Conservation (phyloP, 257 asterid genomes). For the Capsicum baccatum region DNA sequence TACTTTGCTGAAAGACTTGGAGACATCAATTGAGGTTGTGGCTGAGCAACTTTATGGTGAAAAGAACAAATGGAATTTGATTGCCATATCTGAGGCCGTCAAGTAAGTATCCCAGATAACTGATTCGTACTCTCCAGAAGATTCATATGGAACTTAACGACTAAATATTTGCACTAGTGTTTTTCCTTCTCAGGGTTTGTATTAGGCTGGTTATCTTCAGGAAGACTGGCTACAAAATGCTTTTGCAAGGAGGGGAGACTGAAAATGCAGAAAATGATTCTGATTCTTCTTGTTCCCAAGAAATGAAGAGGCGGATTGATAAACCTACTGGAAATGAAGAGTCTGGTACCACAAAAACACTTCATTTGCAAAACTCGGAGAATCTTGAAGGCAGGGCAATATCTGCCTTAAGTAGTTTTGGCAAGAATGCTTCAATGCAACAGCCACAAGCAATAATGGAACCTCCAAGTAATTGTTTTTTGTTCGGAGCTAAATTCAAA, state of each 20-base stretch:
- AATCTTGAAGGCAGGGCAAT: constrained; percentile 85
- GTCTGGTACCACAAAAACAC: constrained; percentile 37
- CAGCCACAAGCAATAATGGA: constrained; percentile 68
- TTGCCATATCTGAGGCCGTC: constrained; percentile 75
- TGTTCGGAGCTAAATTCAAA: neutral
- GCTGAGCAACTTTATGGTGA: constrained; percentile 84
- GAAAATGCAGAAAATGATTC: constrained; percentile 44
- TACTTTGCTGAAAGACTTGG: constrained; percentile 91
- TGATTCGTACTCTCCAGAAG: neutral
- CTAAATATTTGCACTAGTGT: neutral
- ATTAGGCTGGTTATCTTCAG: constrained; percentile 70
- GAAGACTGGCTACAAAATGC: constrained; percentile 82
- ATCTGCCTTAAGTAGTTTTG: constrained; percentile 84
- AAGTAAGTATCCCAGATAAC: constrained; percentile 52
- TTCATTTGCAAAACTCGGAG: constrained; percentile 51
- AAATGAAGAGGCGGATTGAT: constrained; percentile 38
- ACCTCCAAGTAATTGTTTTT: constrained; percentile 53
- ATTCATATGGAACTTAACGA: neutral
- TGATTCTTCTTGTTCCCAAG: constrained; percentile 39
- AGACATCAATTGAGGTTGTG: constrained; percentile 89
- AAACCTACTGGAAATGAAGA: constrained; percentile 31
- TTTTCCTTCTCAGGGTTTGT: constrained; percentile 54
- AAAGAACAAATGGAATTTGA: constrained; percentile 86
- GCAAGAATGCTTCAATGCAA: constrained; percentile 71
- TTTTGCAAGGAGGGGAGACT: constrained; percentile 89